phyloP scores from a whole-genome alignment of 2,329 filamentous ascomycete genomes.

The Pseudogymnoascus sp. region DNA sequence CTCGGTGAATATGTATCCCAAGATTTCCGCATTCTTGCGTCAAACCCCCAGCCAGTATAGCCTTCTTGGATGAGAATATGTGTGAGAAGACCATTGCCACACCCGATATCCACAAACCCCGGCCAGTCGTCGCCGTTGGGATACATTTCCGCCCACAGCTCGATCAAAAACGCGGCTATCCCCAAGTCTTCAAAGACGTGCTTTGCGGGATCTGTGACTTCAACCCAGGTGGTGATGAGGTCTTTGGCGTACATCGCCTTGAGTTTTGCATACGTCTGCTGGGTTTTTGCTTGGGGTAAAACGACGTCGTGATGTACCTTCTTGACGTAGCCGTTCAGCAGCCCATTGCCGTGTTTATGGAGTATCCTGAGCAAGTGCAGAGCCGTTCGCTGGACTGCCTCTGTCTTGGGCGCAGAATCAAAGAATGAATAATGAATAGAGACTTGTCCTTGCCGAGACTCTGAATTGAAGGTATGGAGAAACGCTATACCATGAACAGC shows the following conservation, averaged over 20 bases:
- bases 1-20: slow-evolving; percentile 62
- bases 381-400: slow-evolving; percentile 56
- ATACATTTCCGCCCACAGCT: slow-evolving; percentile 86
- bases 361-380: slow-evolving; percentile 59
- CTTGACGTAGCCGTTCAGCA: slow-evolving; percentile 61
- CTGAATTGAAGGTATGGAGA: slow-evolving; percentile 54
- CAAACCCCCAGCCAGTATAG: slow-evolving; percentile 81
- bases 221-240: slow-evolving; percentile 70
- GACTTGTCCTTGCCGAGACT: slow-evolving; percentile 38
- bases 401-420: slow-evolving; percentile 24
- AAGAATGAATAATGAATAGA: slow-evolving; percentile 55
- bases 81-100: slow-evolving; percentile 86
- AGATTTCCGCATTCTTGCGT: slow-evolving; percentile 75
- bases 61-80: slow-evolving; percentile 74
- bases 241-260: slow-evolving; percentile 68
- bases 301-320: slow-evolving; percentile 76
- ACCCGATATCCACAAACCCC: slow-evolving; percentile 92
- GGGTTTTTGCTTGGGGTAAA: slow-evolving; percentile 65
- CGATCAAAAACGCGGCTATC: slow-evolving; percentile 86
- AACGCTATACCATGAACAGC: slow-evolving; percentile 65
- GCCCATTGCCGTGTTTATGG: slow-evolving; percentile 64
- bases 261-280: slow-evolving; percentile 71
- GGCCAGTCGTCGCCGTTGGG: slow-evolving; percentile 48
- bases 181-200: slow-evolving; percentile 92
- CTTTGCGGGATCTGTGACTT: slow-evolving; percentile 78